Evolutionary conservation across 768 basidiomycete genomes (phyloP).

Genomic region (Pleurotus giganteus): DNA sequence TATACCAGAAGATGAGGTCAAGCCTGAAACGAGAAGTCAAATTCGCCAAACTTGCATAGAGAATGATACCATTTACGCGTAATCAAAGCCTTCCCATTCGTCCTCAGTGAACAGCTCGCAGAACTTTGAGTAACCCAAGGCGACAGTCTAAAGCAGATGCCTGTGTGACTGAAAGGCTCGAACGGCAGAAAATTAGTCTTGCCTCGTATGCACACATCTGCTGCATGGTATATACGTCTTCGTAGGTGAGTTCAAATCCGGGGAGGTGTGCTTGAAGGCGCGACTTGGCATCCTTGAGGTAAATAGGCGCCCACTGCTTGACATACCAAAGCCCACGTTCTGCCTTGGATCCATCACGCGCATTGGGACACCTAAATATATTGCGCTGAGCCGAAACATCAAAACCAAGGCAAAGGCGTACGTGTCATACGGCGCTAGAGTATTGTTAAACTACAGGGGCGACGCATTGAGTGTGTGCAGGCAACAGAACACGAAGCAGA

Average conservation of each 20-base stretch:
- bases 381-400: background rate
- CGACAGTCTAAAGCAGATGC: conserved; percentile 74
- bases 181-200: conserved; percentile 11
- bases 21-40: background rate
- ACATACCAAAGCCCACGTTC: conserved; percentile 61
- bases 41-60: background rate
- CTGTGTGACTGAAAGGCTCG: conserved; percentile 1
- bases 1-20: conserved; percentile 39
- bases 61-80: conserved; percentile 50
- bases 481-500: conserved; percentile 12
- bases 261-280: conserved; percentile 58
- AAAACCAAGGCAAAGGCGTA: conserved; percentile 25
- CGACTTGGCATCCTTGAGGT: conserved; percentile 62
- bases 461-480: background rate
- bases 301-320: conserved; percentile 64
- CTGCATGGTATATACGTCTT: conserved; percentile 77
- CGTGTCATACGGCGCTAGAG: conserved; percentile 82
- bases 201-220: conserved; percentile 87
- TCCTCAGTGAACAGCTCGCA: conserved; percentile 87
- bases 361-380: conserved; percentile 58
- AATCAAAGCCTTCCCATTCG: conserved; percentile 94
- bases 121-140: conserved; percentile 88
- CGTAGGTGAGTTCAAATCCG: conserved; percentile 61
- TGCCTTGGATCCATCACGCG: conserved; percentile 40
- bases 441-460: conserved; percentile 66